Evolutionary conservation across 2,329 filamentous ascomycete species (phyloP).

Genomic region (Aspergillus ochraceus): DNA sequence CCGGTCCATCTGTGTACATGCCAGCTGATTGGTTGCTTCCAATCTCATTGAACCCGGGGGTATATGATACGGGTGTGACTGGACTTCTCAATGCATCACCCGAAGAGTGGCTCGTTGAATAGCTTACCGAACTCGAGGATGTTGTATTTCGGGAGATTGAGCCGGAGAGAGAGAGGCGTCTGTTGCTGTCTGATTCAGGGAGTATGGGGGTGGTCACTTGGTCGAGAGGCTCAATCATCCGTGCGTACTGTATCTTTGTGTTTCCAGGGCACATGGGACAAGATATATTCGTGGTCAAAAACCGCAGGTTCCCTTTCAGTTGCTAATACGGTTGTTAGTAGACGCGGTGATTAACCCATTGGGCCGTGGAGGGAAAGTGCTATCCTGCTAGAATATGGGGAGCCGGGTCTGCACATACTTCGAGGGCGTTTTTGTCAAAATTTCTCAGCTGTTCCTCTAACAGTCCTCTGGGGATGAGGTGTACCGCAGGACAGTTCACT

Average conservation of each 20-base stretch:
- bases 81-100: conserved; percentile 16
- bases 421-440: conserved; percentile 31
- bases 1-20: conserved; percentile 12
- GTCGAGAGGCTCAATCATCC: conserved; percentile 35
- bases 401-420: conserved; percentile 20
- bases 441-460: conserved; percentile 33
- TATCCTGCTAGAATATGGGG: not conserved
- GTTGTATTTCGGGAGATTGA: conserved; percentile 18
- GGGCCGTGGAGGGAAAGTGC: not conserved
- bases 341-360: not conserved
- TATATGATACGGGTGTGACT: conserved; percentile 13
- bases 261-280: conserved; percentile 34
- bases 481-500: conserved; percentile 36
- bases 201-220: conserved; percentile 19
- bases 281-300: conserved; percentile 23
- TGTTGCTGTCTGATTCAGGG: conserved; percentile 17
- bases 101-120: conserved; percentile 23
- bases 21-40: conserved; percentile 14
- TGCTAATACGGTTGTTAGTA: conserved; percentile 8
- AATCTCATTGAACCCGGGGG: conserved; percentile 13
- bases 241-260: conserved; percentile 33
- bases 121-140: conserved; percentile 25
- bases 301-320: conserved; percentile 18
- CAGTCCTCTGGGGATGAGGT: conserved; percentile 29
- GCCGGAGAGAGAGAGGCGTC: conserved; percentile 17